phyloP scores from a whole-genome alignment of 2,329 filamentous ascomycete species.

The Colletotrichum sp. region DNA sequence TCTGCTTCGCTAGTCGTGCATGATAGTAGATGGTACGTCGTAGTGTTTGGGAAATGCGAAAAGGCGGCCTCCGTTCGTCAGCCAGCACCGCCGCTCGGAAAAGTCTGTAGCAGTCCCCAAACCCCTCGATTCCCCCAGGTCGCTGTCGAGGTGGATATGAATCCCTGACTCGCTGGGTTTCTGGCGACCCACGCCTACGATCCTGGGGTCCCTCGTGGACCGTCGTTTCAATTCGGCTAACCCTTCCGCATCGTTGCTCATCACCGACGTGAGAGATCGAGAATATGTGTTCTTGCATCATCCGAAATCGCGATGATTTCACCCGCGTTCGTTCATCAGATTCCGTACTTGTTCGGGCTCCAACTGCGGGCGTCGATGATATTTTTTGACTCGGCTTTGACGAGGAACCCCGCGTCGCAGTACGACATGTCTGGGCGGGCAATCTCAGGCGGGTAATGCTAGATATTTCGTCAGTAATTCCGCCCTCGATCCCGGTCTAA shows the following conservation, averaged over 20 bases:
- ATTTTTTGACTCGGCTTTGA: conserved; percentile 8
- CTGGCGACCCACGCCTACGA: neutral
- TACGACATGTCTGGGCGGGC: conserved; percentile 6
- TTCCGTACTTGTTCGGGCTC: neutral
- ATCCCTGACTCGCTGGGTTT: neutral
- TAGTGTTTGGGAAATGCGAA: neutral
- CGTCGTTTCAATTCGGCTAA: neutral
- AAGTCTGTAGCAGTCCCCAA: neutral
- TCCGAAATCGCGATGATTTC: neutral
- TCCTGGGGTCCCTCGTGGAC: neutral
- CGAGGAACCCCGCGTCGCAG: conserved; percentile 15
- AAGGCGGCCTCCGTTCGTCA: neutral
- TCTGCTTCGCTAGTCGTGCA: neutral
- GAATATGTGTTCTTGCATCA: neutral
- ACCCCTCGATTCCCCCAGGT: neutral
- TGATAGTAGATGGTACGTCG: neutral
- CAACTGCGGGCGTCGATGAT: conserved; percentile 3
- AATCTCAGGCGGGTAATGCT: conserved; percentile 22
- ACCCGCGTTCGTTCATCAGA: neutral
- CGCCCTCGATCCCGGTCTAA: neutral
- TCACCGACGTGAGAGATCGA: neutral
- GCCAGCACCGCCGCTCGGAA: neutral
- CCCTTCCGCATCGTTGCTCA: neutral
- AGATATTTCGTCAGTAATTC: neutral
- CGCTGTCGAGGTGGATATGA: neutral